These are phyloP conservation scores for Lachancea kluyveri DNA, from an alignment of 805 yeast genomes.

Conservation along the genomic window DNA sequence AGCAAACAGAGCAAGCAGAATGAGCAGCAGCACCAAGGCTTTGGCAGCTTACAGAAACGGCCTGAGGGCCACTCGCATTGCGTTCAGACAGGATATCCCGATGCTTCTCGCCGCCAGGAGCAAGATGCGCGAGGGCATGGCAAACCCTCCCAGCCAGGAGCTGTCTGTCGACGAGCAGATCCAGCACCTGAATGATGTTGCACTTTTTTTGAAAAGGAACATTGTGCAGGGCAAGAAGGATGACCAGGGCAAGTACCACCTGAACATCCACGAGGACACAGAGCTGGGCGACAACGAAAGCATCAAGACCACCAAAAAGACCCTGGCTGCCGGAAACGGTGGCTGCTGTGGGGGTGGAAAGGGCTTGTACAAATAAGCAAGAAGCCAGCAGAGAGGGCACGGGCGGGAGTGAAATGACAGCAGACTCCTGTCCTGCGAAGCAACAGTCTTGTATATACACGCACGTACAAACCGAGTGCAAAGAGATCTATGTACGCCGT, in stretches of 20 bases:
- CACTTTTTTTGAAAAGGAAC: slow-evolving; percentile 60
- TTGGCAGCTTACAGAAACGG: slow-evolving; percentile 59
- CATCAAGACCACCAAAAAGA: slow-evolving; percentile 46
- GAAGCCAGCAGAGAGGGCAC: not conserved
- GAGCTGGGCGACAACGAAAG: slow-evolving; percentile 90
- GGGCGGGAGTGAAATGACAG: no score
- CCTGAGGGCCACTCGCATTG: slow-evolving; percentile 56
- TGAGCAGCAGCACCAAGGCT: slow-evolving; percentile 19
- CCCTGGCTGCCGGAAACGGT: slow-evolving; percentile 44
- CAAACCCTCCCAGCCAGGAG: slow-evolving; percentile 40
- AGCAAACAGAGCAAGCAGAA: no score
- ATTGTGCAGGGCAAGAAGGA: slow-evolving; percentile 76
- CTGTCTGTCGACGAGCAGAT: slow-evolving; percentile 45
- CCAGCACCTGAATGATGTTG: slow-evolving; percentile 60
- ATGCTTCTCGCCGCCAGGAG: slow-evolving; percentile 54
- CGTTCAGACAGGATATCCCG: slow-evolving; percentile 41
- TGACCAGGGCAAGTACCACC: slow-evolving; percentile 24
- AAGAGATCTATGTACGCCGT: no score
- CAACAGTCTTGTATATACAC: no score
- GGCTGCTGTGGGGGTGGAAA: slow-evolving; percentile 53
- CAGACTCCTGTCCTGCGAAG: no score
- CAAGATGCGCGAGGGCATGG: slow-evolving; percentile 48
- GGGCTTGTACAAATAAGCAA: slow-evolving; percentile 10
- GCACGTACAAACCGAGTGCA: no score
- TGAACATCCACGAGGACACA: slow-evolving; percentile 73